Evolutionary conservation across 176 grass and related monocot genomes (phyloP).

Genomic region (Canna indica): DNA sequence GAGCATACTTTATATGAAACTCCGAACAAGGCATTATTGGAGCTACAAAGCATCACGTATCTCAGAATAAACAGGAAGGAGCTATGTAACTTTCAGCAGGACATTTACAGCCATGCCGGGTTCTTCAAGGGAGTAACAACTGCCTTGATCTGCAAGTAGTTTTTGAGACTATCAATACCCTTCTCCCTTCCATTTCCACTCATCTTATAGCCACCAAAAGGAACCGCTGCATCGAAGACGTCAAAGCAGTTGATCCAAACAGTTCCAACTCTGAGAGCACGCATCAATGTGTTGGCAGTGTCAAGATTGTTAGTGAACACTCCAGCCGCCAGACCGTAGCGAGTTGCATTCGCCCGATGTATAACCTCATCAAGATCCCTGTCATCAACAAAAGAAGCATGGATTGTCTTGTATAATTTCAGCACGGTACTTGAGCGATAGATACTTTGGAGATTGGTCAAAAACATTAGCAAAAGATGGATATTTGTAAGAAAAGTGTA

Average conservation of each 20-base stretch:
- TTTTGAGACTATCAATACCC: constrained; percentile 55
- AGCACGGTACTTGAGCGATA: too few relatives aligned
- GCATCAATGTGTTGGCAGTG: constrained; percentile 59
- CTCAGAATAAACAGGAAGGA: not conserved
- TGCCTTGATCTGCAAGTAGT: constrained; percentile 86
- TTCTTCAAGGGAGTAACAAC: constrained; percentile 65
- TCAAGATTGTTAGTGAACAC: constrained; percentile 71
- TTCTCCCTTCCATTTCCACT: constrained; percentile 76
- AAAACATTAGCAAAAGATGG: too few relatives aligned
- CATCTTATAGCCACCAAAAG: constrained; percentile 88
- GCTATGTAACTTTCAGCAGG: not conserved
- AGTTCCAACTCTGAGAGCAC: constrained; percentile 50
- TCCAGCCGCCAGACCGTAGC: constrained; percentile 65
- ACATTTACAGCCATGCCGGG: constrained; percentile 58
- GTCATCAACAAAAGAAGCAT: not conserved
- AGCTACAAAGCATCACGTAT: not conserved
- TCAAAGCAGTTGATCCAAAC: constrained; percentile 86
- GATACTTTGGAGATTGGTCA: too few relatives aligned
- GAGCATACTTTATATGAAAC: too few relatives aligned
- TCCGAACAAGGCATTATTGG: not conserved
- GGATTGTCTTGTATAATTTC: too few relatives aligned
- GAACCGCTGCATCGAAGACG: constrained; percentile 71
- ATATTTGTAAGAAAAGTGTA: not conserved
- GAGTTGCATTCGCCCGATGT: constrained; percentile 41
- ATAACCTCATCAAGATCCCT: constrained; percentile 76